phyloP scores from a whole-genome alignment of 208 protist species.

The Lotmaria passim region DNA sequence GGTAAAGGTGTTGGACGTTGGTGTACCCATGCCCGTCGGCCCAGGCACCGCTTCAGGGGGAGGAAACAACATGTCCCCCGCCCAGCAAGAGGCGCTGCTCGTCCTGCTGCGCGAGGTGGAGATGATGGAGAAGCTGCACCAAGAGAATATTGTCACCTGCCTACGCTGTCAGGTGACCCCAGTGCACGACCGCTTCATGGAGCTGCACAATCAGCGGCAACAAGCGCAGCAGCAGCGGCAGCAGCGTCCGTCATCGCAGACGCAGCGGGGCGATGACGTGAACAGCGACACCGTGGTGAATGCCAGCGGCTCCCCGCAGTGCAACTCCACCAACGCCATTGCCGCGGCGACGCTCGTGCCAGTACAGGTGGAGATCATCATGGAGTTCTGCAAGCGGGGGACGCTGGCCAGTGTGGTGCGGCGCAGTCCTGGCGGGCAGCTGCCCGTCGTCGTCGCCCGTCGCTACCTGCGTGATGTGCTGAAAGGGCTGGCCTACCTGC shows the following conservation, averaged over 20 bases:
- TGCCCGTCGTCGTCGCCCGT: slow-evolving; percentile 43
- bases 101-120: slow-evolving; percentile 79
- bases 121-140: slow-evolving; percentile 78
- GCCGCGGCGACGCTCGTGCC: slow-evolving; percentile 13
- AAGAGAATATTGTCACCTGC: slow-evolving; percentile 86
- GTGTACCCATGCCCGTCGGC: slow-evolving; percentile 13
- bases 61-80: slow-evolving; percentile 41
- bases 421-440: slow-evolving; percentile 52
- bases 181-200: slow-evolving; percentile 37
- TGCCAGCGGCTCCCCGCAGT: slow-evolving; percentile 4
- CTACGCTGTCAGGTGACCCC: slow-evolving; percentile 76
- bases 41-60: slow-evolving; percentile 2
- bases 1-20: slow-evolving; percentile 83
- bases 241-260: neutral
- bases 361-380: slow-evolving; percentile 85
- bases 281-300: neutral
- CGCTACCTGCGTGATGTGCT: slow-evolving; percentile 83
- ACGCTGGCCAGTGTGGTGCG: slow-evolving; percentile 56
- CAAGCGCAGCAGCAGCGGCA: slow-evolving; percentile 1
- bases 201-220: slow-evolving; percentile 24
- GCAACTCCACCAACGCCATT: slow-evolving; percentile 7
- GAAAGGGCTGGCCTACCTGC: slow-evolving; percentile 80
- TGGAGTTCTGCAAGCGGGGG: slow-evolving; percentile 83
- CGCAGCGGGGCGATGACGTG: neutral
- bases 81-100: slow-evolving; percentile 36